Conservation (phyloP, 768 basidiomycete species). For the Pleurotus ostreatus region DNA sequence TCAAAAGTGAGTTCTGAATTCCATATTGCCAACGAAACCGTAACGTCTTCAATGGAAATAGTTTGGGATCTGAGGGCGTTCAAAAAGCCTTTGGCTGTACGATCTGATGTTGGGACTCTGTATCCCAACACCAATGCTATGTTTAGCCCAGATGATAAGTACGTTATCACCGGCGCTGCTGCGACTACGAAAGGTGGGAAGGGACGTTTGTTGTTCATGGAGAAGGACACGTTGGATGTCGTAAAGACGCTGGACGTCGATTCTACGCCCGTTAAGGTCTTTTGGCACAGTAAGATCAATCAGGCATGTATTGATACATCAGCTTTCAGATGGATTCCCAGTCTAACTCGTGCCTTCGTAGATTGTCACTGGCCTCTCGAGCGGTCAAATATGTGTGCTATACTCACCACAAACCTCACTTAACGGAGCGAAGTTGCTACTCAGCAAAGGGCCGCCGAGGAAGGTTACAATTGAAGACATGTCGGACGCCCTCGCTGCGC, state of each 20-base stretch:
- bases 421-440: conserved; percentile 87
- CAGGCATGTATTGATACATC: conserved; percentile 53
- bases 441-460: conserved; percentile 82
- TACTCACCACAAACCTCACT: conserved; percentile 90
- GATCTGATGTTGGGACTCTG: conserved; percentile 60
- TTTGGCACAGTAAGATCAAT: conserved; percentile 98
- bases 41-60: conserved; percentile 23
- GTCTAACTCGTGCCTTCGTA: conserved; percentile 26
- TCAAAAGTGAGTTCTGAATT: conserved; percentile 74
- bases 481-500: conserved; percentile 80
- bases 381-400: conserved; percentile 82
- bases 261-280: conserved; percentile 81
- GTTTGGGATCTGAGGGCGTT: conserved; percentile 95
- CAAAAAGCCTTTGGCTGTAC: conserved; percentile 81
- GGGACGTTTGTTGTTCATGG: conserved; percentile 73
- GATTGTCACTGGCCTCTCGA: conserved; percentile 86
- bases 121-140: conserved; percentile 93
- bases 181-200: conserved; percentile 60
- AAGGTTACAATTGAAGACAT: conserved; percentile 84
- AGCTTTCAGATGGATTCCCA: conserved; percentile 10
- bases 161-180: conserved; percentile 80
- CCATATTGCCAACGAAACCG: background rate
- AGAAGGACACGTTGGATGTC: conserved; percentile 64
- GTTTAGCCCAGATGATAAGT: conserved; percentile 93
- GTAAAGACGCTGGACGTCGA: conserved; percentile 66